phyloP scores from a whole-genome alignment of 768 basidiomycete species.

The Leccinum variicolor region DNA sequence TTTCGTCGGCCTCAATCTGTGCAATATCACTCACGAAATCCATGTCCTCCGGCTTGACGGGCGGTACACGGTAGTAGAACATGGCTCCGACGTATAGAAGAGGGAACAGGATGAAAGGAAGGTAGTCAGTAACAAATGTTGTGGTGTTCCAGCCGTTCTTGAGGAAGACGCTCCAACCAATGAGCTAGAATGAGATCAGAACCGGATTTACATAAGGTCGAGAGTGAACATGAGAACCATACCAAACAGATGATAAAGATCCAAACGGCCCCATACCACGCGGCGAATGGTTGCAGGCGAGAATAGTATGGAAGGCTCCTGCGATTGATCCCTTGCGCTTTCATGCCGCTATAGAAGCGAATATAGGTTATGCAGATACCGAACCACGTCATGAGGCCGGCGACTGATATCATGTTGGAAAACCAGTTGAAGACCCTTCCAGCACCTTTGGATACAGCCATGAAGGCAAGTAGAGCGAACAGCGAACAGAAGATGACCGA shows the following conservation, averaged over 20 bases:
- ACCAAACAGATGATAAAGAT: conserved; percentile 59
- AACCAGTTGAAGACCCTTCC: conserved; percentile 81
- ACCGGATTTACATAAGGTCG: neutral
- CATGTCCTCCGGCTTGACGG: conserved; percentile 58
- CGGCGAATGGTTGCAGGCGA: conserved; percentile 68
- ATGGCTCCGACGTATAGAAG: conserved; percentile 65
- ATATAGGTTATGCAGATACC: conserved; percentile 74
- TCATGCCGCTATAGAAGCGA: conserved; percentile 79
- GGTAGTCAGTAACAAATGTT: conserved; percentile 79
- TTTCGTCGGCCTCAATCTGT: conserved; percentile 66
- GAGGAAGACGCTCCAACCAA: conserved; percentile 52
- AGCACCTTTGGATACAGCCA: conserved; percentile 66
- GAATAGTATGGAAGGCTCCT: conserved; percentile 66
- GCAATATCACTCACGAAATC: conserved; percentile 75
- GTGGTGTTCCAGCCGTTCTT: conserved; percentile 51
- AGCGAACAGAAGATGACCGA: conserved; percentile 65
- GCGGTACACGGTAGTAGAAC: conserved; percentile 34
- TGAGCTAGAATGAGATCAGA: conserved; percentile 43
- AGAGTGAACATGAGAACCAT: conserved; percentile 25
- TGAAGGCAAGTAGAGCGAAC: conserved; percentile 76
- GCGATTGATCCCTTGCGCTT: conserved; percentile 76
- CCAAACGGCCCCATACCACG: conserved; percentile 44
- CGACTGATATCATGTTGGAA: conserved; percentile 65
- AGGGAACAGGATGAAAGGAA: conserved; percentile 72
- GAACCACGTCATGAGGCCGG: conserved; percentile 76